Evolutionary conservation across 1,284 basidiomycete species (phyloP).

Genomic region (Schizophyllum amplum): DNA sequence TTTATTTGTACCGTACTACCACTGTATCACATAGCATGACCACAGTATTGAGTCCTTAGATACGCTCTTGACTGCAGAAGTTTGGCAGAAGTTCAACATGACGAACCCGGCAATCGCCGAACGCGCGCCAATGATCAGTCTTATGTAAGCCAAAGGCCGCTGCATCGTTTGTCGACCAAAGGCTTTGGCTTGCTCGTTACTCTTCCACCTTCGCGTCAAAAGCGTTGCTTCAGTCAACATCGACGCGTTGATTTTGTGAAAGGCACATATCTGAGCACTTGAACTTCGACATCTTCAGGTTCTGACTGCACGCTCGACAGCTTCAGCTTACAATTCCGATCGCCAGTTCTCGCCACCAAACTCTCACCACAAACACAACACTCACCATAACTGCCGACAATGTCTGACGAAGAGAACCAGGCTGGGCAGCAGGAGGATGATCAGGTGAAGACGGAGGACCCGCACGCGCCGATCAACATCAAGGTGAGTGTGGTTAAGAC

Average conservation of each 20-base stretch:
- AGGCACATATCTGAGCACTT: too few species aligned
- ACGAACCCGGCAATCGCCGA: neutral
- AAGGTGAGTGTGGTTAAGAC: conserved; percentile 53
- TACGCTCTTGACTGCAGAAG: neutral
- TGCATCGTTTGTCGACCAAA: neutral
- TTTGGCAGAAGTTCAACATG: too few species aligned
- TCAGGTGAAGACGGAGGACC: conserved; percentile 52
- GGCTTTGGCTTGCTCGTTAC: neutral
- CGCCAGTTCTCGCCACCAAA: neutral
- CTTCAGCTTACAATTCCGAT: neutral
- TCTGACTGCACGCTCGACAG: too few species aligned
- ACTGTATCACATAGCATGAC: neutral
- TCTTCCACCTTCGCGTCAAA: too few species aligned
- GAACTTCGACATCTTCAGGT: too few species aligned
- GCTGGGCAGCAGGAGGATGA: conserved; percentile 27
- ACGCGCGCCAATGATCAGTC: neutral
- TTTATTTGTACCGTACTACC: neutral
- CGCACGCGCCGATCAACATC: conserved; percentile 73
- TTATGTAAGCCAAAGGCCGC: neutral
- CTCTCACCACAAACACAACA: neutral
- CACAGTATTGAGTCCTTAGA: neutral
- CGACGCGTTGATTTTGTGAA: too few species aligned
- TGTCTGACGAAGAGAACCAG: conserved; percentile 60
- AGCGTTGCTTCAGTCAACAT: too few species aligned
- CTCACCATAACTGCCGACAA: conserved; percentile 16